Percentiles rank a stretch among this genome's conserved stretches.
Evolutionary conservation across 2,329 filamentous ascomycete species (phyloP).

Genomic region (Alternaria sp.): DNA sequence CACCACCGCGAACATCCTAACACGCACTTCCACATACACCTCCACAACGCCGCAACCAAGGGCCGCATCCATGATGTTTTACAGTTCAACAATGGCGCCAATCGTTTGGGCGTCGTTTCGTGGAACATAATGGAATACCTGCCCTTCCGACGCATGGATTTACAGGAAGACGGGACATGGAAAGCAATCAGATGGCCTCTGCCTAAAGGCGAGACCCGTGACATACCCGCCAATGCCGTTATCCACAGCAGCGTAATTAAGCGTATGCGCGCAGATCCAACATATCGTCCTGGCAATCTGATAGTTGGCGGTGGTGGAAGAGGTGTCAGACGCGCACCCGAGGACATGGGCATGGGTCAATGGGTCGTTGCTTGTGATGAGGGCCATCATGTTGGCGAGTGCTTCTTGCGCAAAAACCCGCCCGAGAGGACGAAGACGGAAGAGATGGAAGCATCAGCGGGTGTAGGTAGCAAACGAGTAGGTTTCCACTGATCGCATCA

Average conservation of each 20-base stretch:
- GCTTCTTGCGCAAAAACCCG: conserved; percentile 61
- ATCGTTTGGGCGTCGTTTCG: conserved; percentile 63
- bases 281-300: conserved; percentile 79
- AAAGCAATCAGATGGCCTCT: conserved; percentile 82
- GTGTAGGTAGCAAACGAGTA: background rate
- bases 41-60: conserved; percentile 64
- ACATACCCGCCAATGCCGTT: conserved; percentile 74
- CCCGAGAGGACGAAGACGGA: conserved; percentile 21
- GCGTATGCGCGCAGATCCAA: conserved; percentile 69
- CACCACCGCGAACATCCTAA: conserved; percentile 34
- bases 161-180: conserved; percentile 77
- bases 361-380: conserved; percentile 72
- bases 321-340: conserved; percentile 69
- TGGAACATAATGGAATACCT: conserved; percentile 86
- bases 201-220: conserved; percentile 78
- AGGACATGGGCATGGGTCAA: conserved; percentile 71
- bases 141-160: conserved; percentile 81
- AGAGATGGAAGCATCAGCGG: background rate
- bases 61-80: conserved; percentile 75
- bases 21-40: conserved; percentile 63
- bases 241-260: conserved; percentile 79
- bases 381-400: conserved; percentile 74
- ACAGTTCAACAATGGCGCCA: conserved; percentile 68
- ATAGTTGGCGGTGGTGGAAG: conserved; percentile 81
- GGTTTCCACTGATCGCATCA: background rate